Evolutionary conservation across 2,329 filamentous ascomycete species (phyloP), one percentile per base, ranked within the genome.

Genomic region (Ascochyta koolunga): DNA sequence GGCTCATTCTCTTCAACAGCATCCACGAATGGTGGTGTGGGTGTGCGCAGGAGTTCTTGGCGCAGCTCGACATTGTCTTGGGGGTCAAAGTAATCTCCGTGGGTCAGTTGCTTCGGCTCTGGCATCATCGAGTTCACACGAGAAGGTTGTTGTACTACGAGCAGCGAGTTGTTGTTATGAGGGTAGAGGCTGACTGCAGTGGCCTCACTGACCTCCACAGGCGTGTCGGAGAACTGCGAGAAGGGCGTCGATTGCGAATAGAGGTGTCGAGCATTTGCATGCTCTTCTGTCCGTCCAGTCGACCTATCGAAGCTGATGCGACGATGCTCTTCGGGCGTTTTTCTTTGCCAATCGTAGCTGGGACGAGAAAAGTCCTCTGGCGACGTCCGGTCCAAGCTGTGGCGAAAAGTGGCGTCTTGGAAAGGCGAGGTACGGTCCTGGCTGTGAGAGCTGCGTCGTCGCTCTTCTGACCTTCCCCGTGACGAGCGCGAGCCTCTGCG

Each of bases 121-220:
- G 58, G 54, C 21, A 66, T 44, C 48, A 69, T 58, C 0, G 67
- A 65, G 31, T 63, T 71, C 11, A 62, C 60, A 3, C 71, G 68
- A 6, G 74, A 67, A 15, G 69, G 51, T 49, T 84, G 81, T 61
- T 88, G 82, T n/a, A 88, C 82, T n/a, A 88, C 71, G n/a, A 87
- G 74, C 5, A 88, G 71, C 6, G 84, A 87, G 37, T 83, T 76
- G 59, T 88, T 88, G 69, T 85, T 85, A 70, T 88, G 86, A 2
- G 85, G 80, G 57, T 82, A 87, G 29, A 87, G 80, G 54, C 78
- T 83, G 13, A 88, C 78, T 10, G 83, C 83, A 36, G 78, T 85
- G 9, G 85, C 86, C 67, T 88, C 84, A 54, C 79, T 83, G 46
- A 88, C 79, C 69, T 88, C 85, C 10, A 83, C 72, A 0, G 81